Percentiles rank a stretch among this genome's conserved stretches.
Conservation (phyloP, 441 rosid genomes). For the Adansonia grandidieri region DNA sequence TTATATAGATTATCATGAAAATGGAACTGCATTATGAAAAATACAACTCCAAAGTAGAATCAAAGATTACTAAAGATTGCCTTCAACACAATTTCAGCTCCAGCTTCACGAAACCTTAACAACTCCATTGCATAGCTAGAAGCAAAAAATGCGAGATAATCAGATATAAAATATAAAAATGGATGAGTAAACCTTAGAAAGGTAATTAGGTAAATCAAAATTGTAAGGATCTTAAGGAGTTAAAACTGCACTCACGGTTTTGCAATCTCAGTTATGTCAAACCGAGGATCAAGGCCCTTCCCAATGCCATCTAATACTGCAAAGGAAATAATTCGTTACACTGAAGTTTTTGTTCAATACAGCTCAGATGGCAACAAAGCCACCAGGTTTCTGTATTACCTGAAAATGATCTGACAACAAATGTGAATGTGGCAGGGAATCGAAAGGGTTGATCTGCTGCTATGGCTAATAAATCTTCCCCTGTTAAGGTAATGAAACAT, state of each 20-base stretch:
- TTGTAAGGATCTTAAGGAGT: constrained; percentile 5
- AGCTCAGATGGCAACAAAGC: constrained; percentile 24
- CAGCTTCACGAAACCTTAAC: constrained; percentile 92
- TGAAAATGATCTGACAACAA: constrained; percentile 99
- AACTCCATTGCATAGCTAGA: constrained; percentile 91
- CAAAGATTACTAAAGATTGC: constrained; percentile 42
- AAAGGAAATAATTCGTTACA: constrained; percentile 27
- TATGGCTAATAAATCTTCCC: constrained; percentile 94
- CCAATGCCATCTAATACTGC: constrained; percentile 99
- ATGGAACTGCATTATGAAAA: constrained; percentile 16
- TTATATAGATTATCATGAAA: constrained; percentile 25
- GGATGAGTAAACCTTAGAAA: constrained; percentile 16
- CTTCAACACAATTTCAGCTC: constrained; percentile 91
- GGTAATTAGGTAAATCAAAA: not conserved
- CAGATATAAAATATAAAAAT: constrained; percentile 20
- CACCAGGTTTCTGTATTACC: constrained; percentile 46
- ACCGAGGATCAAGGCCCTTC: constrained; percentile 97
- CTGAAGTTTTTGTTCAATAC: constrained; percentile 20
- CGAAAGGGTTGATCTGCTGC: constrained; percentile 99
- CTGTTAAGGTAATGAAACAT: constrained; percentile 44
- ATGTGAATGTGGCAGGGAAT: constrained; percentile 98
- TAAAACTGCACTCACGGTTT: constrained; percentile 75
- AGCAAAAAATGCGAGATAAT: constrained; percentile 35
- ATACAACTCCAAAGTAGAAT: constrained; percentile 16
- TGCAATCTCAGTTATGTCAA: constrained; percentile 97